phyloP scores from a whole-genome alignment of 495 filamentous ascomycete species.

The Aspergillus hancockii region DNA sequence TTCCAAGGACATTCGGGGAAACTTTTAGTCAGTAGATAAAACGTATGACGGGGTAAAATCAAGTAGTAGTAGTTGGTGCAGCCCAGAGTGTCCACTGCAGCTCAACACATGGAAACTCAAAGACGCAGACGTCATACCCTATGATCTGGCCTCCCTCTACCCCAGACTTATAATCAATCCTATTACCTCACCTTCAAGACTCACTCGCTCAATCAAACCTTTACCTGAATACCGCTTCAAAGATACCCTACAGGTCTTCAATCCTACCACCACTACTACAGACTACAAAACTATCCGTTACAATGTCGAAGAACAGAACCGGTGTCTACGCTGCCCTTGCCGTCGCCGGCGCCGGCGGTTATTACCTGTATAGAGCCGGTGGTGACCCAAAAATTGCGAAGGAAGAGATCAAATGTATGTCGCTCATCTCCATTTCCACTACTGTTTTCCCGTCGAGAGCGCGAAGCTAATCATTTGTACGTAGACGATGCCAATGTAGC shows the following conservation, averaged over 20 bases:
- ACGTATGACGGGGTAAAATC: background rate
- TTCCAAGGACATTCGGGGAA: background rate
- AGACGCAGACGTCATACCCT: slow-evolving; percentile 17
- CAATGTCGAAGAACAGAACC: slow-evolving; percentile 52
- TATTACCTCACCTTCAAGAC: background rate
- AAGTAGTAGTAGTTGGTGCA: background rate
- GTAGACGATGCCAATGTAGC: slow-evolving; percentile 62
- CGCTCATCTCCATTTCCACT: background rate
- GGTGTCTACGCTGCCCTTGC: slow-evolving; percentile 60
- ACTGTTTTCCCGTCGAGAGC: background rate
- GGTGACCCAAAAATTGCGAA: slow-evolving; percentile 78
- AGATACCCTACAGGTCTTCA: background rate
- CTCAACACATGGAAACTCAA: background rate
- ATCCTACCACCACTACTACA: background rate
- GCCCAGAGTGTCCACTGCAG: too few relatives aligned
- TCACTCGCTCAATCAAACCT: background rate
- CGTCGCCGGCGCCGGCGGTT: slow-evolving; percentile 69
- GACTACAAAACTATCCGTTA: slow-evolving; percentile 19
- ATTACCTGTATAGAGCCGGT: slow-evolving; percentile 90
- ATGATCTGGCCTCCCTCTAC: background rate
- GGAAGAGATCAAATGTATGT: slow-evolving; percentile 78
- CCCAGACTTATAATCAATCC: background rate
- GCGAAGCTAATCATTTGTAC: slow-evolving; percentile 18
- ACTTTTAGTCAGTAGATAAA: too few relatives aligned
- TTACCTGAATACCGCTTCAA: background rate